Evolutionary conservation across 1,139 yeast species (phyloP), one percentile per base, ranked within the genome.

Genomic region (Hemisphaericaspora lyxosophila): DNA sequence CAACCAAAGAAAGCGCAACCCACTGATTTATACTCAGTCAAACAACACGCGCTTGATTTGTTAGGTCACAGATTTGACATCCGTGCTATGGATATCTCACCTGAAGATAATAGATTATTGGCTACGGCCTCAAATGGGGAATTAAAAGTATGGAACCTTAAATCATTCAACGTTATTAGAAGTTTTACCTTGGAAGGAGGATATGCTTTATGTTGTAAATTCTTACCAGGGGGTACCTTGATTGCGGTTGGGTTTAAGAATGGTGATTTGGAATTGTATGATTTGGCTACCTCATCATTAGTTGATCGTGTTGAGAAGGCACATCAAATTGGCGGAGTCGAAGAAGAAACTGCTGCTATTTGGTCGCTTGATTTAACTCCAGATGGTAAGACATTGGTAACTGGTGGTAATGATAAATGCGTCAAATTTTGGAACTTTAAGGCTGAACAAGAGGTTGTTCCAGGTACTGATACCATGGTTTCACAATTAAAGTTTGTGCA

Each of bases 71-170:
- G 97, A 57, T 79, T 87, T 4, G 99, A 94, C 59, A 75, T 92
- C 25, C 75, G 98, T 53, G 76, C 96, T 5, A 67, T 87, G 57
- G 90, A 89, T 48, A 70, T 94, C 27, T 84, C 95, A 35, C 78
- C 82, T 32, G 95, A 88, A 58, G 97, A 90, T 61, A 80, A 83
- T 55, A 81, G 80, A 54, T 66, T 92, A 47, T 66, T 90, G 33
- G 95, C 92, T 2, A 84, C 96, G 4, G 96, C 96, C 1, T 85
- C 97, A 1, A 88, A 89, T 53, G 97, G 97, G 8, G 78, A 79
- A 48, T 64, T 92, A 44, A 94, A 92, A 56, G 73, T 94, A 23
- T 90, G 97, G 97, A 94, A 92, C 54, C 60, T 85, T 31, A 73
- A 74, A 44, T 82, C 94, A 1, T 71, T 70, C 23, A 78, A 80